Base-by-base conservation (phyloP, 352 stramenopile species). In the Globisporangium barbulae region DNA sequence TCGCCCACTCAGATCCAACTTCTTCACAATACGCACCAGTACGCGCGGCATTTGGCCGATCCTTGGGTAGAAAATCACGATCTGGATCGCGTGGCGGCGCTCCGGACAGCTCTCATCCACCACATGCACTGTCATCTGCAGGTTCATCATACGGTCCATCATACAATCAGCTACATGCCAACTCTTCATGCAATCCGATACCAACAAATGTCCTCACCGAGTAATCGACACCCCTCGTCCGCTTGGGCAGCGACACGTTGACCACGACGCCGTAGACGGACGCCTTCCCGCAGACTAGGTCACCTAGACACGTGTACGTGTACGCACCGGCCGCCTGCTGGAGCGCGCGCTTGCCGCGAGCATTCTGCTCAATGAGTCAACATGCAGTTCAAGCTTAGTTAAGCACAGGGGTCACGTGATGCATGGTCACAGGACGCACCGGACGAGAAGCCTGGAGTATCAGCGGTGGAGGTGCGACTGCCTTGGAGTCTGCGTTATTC, bases 191-290 rank as follows among this genome's bases (percentile, higher is more conserved):
- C 3, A 30, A 33, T 17, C 15, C 9, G 10, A 15, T 55, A 3
- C 33, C 10, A 39, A 35, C 8, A 54, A 28, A 17, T 22, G 33
- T 21, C 35, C 84, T 60, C 53, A 93, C 85, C 53, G 82, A 88
- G 19, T 70, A 88, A 62, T 93, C 83, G n/a, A 63, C 62, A 7
- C 83, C 83, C 5, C 72, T 63, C 0, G 82, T 85, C 35, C 69
- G 73, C 70, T 91, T 91, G 5, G 83, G 85, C 21, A 93, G 70
- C 31, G 75, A 85, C 63, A 89, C 69, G 61, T 93, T 93, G 30
- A 91, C 76, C 19, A 91, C 73, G 4, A 91, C 79, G 6, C 85
- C 85, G 56, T 90, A 93, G 21, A 91, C 49, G 42, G 78, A 75
- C 10, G 85, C 81, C 12, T 80, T 70, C 6, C 85, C 85, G 5